Evolutionary conservation across 2,329 filamentous ascomycete species (phyloP).

Genomic region (Fusarium fujikuroi): DNA sequence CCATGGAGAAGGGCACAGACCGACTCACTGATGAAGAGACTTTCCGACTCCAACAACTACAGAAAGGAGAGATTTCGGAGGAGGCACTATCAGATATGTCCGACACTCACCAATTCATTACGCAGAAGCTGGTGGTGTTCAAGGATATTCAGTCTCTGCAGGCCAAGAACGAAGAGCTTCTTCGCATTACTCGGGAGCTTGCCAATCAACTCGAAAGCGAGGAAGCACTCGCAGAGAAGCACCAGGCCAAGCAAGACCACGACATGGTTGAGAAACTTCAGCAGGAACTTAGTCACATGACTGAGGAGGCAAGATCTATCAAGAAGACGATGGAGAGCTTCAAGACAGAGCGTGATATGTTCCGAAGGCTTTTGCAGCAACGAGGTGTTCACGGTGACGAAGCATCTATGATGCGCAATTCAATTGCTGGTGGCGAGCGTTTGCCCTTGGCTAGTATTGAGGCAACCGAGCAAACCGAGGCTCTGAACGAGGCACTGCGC

Average conservation of each 20-base stretch:
- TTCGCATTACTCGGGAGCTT: constrained; percentile 84
- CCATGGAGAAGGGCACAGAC: constrained; percentile 81
- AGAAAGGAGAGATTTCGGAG: constrained; percentile 78
- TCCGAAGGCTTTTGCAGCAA: constrained; percentile 91
- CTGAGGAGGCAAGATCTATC: constrained; percentile 86
- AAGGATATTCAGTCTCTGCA: constrained; percentile 86
- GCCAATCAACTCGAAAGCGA: constrained; percentile 92
- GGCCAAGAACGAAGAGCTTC: constrained; percentile 84
- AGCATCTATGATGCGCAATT: constrained; percentile 76
- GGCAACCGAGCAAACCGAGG: constrained; percentile 63
- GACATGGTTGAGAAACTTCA: constrained; percentile 79
- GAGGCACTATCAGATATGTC: constrained; percentile 78
- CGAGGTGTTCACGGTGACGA: constrained; percentile 69
- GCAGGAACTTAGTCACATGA: constrained; percentile 77
- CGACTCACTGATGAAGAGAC: constrained; percentile 77
- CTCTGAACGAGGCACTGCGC: constrained; percentile 80
- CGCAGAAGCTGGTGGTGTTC: constrained; percentile 88
- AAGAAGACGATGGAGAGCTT: constrained; percentile 90
- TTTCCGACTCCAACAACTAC: constrained; percentile 79
- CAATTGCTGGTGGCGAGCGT: constrained; percentile 67
- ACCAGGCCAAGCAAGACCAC: constrained; percentile 71
- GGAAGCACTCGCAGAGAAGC: constrained; percentile 77
- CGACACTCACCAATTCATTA: constrained; percentile 89
- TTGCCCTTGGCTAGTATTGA: constrained; percentile 69
- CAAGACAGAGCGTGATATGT: constrained; percentile 96